Evolutionary conservation across 129 eudicot species (phyloP).

Genomic region (Centaurea solstitialis): DNA sequence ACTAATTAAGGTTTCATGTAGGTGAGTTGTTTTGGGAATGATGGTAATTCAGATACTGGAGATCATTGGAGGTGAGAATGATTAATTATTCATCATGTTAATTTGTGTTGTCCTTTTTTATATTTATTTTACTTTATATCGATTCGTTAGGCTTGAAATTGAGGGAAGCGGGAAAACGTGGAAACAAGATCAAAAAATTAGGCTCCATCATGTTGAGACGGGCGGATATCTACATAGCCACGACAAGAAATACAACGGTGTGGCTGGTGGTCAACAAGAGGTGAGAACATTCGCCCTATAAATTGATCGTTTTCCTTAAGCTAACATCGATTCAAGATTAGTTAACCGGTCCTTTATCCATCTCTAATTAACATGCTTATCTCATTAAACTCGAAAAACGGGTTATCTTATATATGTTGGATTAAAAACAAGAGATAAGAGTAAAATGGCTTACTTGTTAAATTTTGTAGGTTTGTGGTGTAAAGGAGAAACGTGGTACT

Average conservation of each 20-base stretch:
- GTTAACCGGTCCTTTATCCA: too few species aligned
- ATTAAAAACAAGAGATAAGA: not conserved
- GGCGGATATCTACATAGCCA: conserved; percentile 74
- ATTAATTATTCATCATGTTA: not conserved
- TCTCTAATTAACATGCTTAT: too few species aligned
- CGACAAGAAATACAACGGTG: conserved; percentile 65
- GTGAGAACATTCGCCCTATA: conserved; percentile 27
- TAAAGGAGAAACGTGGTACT: conserved; percentile 54
- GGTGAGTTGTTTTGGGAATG: conserved; percentile 74
- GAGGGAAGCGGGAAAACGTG: conserved; percentile 71
- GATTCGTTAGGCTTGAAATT: conserved; percentile 47
- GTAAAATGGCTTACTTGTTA: not conserved
- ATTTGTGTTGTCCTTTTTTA: not conserved
- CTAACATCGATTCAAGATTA: not conserved
- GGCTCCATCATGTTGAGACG: conserved; percentile 73
- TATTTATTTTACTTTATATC: not conserved
- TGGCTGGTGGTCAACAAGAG: conserved; percentile 79
- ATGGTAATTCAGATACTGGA: conserved; percentile 60
- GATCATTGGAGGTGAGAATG: conserved; percentile 64
- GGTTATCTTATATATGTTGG: too few species aligned
- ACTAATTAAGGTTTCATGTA: conserved; percentile 13
- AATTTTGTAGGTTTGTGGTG: conserved; percentile 69
- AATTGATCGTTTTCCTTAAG: not conserved
- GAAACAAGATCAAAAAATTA: conserved; percentile 70
- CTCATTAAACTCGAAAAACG: too few species aligned